Evolutionary conservation across 768 basidiomycete species (phyloP), one percentile per base, ranked within the genome.

Genomic region (Tricholomella constricta): DNA sequence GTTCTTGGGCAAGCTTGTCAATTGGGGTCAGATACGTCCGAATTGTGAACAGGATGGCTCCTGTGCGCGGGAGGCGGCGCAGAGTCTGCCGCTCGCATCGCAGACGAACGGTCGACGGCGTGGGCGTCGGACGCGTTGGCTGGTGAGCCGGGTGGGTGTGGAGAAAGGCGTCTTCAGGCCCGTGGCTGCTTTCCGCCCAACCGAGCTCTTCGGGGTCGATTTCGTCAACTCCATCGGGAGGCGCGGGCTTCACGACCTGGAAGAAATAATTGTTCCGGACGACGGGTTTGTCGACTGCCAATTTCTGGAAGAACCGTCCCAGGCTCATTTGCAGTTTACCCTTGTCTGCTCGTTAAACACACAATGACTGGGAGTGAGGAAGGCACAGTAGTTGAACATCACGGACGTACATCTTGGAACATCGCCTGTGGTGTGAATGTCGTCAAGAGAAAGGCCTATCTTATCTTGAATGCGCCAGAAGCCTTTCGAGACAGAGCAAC

Each of bases 391-490:
- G 37, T 2, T 5, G 17, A 49, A 40, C 6, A 23, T 17, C 37
- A 26, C 9, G 37, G 36, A 69, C 85, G 64, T 66, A 86, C 88
- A 89, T 67, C 82, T 82, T 15, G 89, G 87, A 34, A 91, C 89
- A 61, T 84, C 72, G 23, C 90, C 89, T 23, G 77, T 74, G 49
- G 73, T 68, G 68, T 91, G 89, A 37, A 91, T 89, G 48, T 89
- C 83, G 48, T 89, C 84, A 32, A 91, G 71, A 19, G 83, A 74
- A 60, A 84, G 72, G 6, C 89, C 91, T 48, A 88, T 80, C 71
- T 91, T 91, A 69, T 91, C 88, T 57, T 78, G 65, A 70, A 91
- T 76, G 15, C 88, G 78, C 90, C 89, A 91, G 56, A 82, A 85
- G 20, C 89, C 89, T 88, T 61, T 55, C 25, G 19, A 19, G 31